phyloP scores from a whole-genome alignment of 2,329 filamentous ascomycete genomes.

The Epichloe uncinata region DNA sequence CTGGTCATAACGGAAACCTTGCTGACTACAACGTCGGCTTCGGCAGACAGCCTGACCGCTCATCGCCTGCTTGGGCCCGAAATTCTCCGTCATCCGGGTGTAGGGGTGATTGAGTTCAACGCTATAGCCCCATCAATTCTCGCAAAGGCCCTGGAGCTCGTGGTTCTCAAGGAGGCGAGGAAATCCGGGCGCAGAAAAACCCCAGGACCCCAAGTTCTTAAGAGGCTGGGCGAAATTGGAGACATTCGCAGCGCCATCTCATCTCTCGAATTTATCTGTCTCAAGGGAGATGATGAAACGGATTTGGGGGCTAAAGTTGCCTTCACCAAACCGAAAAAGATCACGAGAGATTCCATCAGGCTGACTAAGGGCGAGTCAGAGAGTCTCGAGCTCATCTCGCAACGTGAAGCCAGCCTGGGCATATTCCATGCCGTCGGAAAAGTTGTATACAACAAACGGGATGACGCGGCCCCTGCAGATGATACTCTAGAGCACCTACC shows the following conservation, averaged over 20 bases:
- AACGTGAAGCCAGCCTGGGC: slow-evolving; percentile 77
- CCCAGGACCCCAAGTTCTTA: slow-evolving; percentile 66
- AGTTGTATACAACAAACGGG: slow-evolving; percentile 90
- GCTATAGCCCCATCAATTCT: slow-evolving; percentile 77
- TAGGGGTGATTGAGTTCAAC: slow-evolving; percentile 82
- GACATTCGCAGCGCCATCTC: slow-evolving; percentile 90
- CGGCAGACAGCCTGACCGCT: slow-evolving; percentile 83
- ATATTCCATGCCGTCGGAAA: slow-evolving; percentile 96
- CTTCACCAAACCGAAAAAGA: slow-evolving; percentile 55
- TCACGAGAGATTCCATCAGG: slow-evolving; percentile 38
- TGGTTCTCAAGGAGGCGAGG: slow-evolving; percentile 75
- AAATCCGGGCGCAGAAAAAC: slow-evolving; percentile 62
- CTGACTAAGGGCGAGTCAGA: slow-evolving; percentile 69
- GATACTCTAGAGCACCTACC: slow-evolving; percentile 43
- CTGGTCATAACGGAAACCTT: slow-evolving; percentile 88
- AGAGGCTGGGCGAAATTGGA: slow-evolving; percentile 69
- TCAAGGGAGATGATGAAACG: slow-evolving; percentile 62
- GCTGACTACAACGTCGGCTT: slow-evolving; percentile 70
- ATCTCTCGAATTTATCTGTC: slow-evolving; percentile 80
- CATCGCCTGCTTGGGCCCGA: slow-evolving; percentile 80
- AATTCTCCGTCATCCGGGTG: slow-evolving; percentile 67
- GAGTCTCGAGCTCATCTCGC: slow-evolving; percentile 67
- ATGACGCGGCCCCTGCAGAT: slow-evolving; percentile 33
- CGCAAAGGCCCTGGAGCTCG: slow-evolving; percentile 66
- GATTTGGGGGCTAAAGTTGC: slow-evolving; percentile 64